Conservation (phyloP, 257 asterid species). For the Verbena officinalis region DNA sequence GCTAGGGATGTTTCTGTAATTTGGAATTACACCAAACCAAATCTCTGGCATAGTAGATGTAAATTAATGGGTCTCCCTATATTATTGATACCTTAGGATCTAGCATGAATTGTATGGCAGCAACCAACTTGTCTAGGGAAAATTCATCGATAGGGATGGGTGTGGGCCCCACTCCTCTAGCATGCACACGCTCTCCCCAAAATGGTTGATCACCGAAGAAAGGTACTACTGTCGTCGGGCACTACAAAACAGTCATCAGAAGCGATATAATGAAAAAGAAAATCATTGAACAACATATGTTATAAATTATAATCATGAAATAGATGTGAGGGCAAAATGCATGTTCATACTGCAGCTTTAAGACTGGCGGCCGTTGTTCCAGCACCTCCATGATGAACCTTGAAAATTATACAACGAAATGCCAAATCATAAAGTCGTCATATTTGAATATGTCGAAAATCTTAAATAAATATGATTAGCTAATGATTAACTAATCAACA, state of each 20-base stretch:
- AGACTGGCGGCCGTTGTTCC: constrained; percentile 99
- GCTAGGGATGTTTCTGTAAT: no score
- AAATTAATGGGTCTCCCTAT: no score
- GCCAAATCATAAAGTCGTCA: not conserved
- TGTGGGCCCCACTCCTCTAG: constrained; percentile 85
- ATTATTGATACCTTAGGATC: constrained; percentile 54
- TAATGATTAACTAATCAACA: no score
- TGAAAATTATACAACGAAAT: constrained; percentile 26
- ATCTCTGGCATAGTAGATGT: no score
- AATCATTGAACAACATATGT: not conserved
- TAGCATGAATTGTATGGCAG: constrained; percentile 83
- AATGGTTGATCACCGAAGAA: constrained; percentile 93
- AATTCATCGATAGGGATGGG: constrained; percentile 87
- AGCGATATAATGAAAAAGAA: not conserved
- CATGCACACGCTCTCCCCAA: constrained; percentile 92
- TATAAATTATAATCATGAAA: not conserved
- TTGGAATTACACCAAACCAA: no score
- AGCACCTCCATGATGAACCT: constrained; percentile 99
- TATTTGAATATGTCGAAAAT: no score
- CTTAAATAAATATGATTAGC: no score
- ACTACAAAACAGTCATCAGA: constrained; percentile 44
- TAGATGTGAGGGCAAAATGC: not conserved
- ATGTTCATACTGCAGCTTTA: constrained; percentile 75
- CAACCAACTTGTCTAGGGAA: constrained; percentile 73
- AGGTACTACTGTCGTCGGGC: constrained; percentile 92